Base-by-base conservation (phyloP, 257 asterid genomes). In the Solanum tacnaense region DNA sequence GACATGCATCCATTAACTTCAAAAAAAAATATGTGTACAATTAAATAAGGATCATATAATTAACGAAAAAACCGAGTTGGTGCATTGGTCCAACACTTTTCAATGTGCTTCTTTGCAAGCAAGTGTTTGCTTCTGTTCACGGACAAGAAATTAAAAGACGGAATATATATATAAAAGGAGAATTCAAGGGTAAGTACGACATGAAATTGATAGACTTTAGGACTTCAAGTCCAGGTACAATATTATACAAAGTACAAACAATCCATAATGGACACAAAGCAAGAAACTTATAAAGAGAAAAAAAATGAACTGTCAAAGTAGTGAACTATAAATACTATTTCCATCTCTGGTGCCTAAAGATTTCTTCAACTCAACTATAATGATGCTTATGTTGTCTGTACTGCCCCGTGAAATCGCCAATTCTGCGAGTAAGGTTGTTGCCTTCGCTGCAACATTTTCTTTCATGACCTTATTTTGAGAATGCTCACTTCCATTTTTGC, bases 401-500 rank as follows among this genome's bases (percentile, higher is more conserved):
- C 94, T 92, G 0, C 96, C 96, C 9, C 95, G 90, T 29, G 91
- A 92, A 85, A 94, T 91, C 0, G 96, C 96, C n/a, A 94, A 35
- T 86, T 94, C 89, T 1, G 90, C 93, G 72, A 94, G 86, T 41
- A 94, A 35, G 1, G 90, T 20, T 0, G 94, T 91, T 2, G 98
- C 96, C 70, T 46, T 87, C 0, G 88, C 88, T 4, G 91, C 92
- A 23, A 86, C 88, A 9, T 88, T 86, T 3, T 68, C 84, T 4
- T 71, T 36, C 12, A 4, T n/a, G 18, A 35, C 85, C 23, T 49
- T 49, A 7, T 79, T 13, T 27, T 70, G 13, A 20, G 31, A 3
- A 35, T 23, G 89, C 41, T 72, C 41, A 72, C 6, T 72, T 6
- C 38, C 20, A 70, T 70, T 70, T 70, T 29, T 70, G n/a, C 52